Conservation (phyloP, 2,329 filamentous ascomycete species). For the Stachybotrys elegans region DNA sequence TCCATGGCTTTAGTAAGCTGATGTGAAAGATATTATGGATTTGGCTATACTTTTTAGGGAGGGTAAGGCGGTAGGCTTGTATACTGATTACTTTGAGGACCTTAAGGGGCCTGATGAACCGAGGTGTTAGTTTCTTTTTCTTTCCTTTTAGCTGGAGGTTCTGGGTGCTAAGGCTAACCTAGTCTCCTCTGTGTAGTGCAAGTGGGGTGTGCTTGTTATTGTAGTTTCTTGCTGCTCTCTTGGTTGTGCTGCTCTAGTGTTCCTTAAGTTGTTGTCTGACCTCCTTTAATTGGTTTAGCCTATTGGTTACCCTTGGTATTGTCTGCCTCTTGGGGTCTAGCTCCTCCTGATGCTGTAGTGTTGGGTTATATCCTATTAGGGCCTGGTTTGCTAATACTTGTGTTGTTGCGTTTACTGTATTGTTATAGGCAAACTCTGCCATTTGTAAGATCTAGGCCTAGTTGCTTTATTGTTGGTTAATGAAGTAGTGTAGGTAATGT, state of each 20-base stretch:
- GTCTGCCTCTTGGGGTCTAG: too few species aligned
- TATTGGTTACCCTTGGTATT: neutral
- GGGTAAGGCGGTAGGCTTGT: neutral
- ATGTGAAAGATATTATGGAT: neutral
- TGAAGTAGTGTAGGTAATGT: neutral
- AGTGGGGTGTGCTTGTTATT: neutral
- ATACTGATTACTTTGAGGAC: neutral
- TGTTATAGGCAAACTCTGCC: neutral
- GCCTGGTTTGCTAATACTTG: neutral
- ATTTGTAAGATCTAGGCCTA: neutral
- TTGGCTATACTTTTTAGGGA: neutral
- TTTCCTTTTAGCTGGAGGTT: neutral
- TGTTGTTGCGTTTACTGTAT: slow-evolving; percentile 1
- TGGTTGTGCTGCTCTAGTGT: neutral
- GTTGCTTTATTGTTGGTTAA: slow-evolving; percentile 1
- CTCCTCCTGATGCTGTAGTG: too few species aligned
- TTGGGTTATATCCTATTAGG: neutral
- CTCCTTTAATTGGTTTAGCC: neutral
- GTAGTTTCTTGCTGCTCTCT: neutral
- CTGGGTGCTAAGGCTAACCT: neutral
- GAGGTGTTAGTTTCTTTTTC: neutral
- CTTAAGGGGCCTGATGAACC: neutral
- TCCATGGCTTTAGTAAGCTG: neutral
- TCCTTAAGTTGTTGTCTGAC: neutral
- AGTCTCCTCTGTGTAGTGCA: neutral